A percentile compares a stretch with the other conserved stretches of the same genome.
Evolutionary conservation across 169 alveolate genomes (phyloP).

Genomic region (Cyclospora cayetanensis): DNA sequence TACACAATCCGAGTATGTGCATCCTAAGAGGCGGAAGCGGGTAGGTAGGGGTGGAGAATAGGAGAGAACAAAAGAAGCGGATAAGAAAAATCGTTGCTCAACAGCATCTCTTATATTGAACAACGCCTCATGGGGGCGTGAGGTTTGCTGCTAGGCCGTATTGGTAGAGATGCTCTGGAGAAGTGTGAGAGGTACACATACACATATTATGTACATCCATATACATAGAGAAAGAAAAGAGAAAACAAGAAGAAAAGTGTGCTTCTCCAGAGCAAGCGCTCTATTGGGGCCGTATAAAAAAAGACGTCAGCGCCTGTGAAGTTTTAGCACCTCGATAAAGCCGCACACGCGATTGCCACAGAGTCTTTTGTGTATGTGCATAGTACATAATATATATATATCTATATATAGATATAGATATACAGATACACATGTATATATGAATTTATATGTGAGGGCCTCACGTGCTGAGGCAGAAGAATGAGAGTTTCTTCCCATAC

Average conservation of each 20-base stretch:
- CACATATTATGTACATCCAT: neutral
- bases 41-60: neutral
- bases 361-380: neutral
- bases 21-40: neutral
- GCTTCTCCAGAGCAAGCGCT: neutral
- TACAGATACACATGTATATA: neutral
- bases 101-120: too few species aligned
- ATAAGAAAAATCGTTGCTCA: neutral
- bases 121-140: too few species aligned
- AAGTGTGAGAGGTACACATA: too few species aligned
- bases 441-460: neutral
- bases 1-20: neutral
- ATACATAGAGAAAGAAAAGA: neutral
- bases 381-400: too few species aligned
- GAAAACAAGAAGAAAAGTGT: neutral
- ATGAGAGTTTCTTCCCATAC: constrained; percentile 99
- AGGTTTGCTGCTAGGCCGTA: too few species aligned
- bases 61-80: neutral
- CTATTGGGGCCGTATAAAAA: neutral
- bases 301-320: neutral
- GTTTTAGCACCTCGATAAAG: neutral
- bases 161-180: too few species aligned
- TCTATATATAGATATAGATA: neutral
- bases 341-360: neutral
- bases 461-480: constrained; percentile 86